A percentile compares a stretch with the other conserved stretches of the same genome.
Conservation (phyloP, 78 protist genomes). For the Polysphondylium violaceum region DNA sequence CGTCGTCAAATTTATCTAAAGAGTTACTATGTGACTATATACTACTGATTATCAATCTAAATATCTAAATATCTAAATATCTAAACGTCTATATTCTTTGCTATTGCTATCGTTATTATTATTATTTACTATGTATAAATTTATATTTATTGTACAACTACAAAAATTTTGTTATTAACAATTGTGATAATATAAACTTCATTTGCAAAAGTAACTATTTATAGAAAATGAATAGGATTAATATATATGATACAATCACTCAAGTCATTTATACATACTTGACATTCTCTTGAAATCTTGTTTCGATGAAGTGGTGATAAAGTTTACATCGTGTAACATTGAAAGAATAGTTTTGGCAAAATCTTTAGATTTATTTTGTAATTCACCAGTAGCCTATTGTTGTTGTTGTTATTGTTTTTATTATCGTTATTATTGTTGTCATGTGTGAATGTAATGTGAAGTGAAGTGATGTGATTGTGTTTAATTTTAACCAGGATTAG, state of each 20-base stretch:
- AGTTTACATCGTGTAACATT: slow-evolving; percentile 67
- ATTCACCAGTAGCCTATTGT: slow-evolving; percentile 39
- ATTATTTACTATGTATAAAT: not conserved
- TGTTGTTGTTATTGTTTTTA: not conserved
- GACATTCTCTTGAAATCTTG: slow-evolving; percentile 74
- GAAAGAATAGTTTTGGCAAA: slow-evolving; percentile 55
- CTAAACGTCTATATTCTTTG: not conserved
- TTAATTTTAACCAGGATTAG: too few species aligned
- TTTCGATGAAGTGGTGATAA: slow-evolving; percentile 44
- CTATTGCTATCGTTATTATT: not conserved
- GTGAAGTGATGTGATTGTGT: not conserved
- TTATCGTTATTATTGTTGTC: not conserved
- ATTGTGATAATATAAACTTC: slow-evolving; percentile 38
- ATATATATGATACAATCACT: not conserved
- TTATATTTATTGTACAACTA: slow-evolving; percentile 70
- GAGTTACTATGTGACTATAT: too few species aligned
- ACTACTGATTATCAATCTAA: too few species aligned
- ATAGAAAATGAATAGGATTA: not conserved
- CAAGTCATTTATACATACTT: slow-evolving; percentile 21
- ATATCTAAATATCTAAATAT: not conserved
- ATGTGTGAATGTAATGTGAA: not conserved
- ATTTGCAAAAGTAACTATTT: slow-evolving; percentile 40
- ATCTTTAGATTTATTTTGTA: slow-evolving; percentile 23
- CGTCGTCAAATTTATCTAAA: too few species aligned
- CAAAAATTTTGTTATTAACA: slow-evolving; percentile 26